Evolutionary conservation across 306 rosid genomes (phyloP).

Genomic region (Dryas alaskensis): DNA sequence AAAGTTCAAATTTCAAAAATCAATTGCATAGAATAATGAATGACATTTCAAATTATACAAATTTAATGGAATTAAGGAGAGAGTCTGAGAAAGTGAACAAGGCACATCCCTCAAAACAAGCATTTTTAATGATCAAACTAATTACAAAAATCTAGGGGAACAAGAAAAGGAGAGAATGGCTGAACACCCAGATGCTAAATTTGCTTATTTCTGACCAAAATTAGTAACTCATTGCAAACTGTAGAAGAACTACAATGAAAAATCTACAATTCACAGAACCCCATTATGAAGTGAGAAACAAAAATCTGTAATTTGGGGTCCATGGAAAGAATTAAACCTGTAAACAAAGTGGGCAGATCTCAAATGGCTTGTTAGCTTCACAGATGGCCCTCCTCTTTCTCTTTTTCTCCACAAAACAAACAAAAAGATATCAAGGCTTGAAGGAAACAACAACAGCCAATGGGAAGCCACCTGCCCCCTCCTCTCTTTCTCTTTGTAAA

Average conservation of each 20-base stretch:
- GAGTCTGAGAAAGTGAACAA: not conserved
- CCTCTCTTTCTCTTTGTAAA: slow-evolving; percentile 16
- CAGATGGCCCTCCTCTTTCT: slow-evolving; percentile 14
- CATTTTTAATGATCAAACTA: not conserved
- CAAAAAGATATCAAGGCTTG: slow-evolving; percentile 26
- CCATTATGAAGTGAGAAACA: not conserved
- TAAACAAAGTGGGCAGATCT: slow-evolving; percentile 59
- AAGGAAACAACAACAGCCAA: not conserved
- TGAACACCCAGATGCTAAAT: slow-evolving; percentile 20
- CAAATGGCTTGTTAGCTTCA: slow-evolving; percentile 31
- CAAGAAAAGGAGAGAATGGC: not conserved
- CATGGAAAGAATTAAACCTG: slow-evolving; percentile 37
- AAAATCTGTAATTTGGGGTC: not conserved
- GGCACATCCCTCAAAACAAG: not conserved
- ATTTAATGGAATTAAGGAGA: not conserved
- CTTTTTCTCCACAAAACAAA: slow-evolving; percentile 30
- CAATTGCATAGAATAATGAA: slow-evolving; percentile 12
- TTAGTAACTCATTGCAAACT: not conserved
- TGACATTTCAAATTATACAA: not conserved
- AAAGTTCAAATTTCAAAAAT: slow-evolving; percentile 31
- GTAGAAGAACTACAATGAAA: not conserved
- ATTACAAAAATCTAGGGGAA: not conserved
- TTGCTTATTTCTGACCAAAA: not conserved
- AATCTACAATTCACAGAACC: slow-evolving; percentile 8
- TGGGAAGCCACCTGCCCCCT: not conserved